Conservation (phyloP, 495 filamentous ascomycete genomes). For the Sordaria brevicollis region DNA sequence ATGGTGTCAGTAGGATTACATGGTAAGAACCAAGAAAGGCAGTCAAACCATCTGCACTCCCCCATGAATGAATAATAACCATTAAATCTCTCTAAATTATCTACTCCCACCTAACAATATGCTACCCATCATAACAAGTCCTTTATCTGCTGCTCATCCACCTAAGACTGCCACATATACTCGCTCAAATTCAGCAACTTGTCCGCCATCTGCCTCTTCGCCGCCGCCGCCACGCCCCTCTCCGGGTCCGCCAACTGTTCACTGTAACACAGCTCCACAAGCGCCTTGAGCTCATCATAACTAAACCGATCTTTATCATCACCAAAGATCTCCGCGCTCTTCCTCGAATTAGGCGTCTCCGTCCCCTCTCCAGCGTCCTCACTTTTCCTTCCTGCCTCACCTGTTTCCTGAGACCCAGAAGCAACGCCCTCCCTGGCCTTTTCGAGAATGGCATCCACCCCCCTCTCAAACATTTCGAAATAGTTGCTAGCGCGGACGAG, state of each 20-base stretch:
- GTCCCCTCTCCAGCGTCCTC: conserved; percentile 6
- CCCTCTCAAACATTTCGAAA: conserved; percentile 69
- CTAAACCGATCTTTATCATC: conserved; percentile 45
- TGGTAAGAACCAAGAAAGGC: too few species aligned
- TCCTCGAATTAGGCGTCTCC: neutral
- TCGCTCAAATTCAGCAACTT: conserved; percentile 66
- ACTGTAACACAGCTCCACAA: conserved; percentile 80
- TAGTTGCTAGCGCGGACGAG: conserved; percentile 63
- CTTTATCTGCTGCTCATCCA: neutral
- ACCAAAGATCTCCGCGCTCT: conserved; percentile 12
- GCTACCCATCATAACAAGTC: neutral
- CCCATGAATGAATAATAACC: too few species aligned
- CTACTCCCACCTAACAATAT: neutral
- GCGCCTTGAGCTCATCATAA: conserved; percentile 73
- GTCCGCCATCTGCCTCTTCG: conserved; percentile 67
- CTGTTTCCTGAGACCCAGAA: conserved; percentile 2
- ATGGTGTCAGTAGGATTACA: too few species aligned
- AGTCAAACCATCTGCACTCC: too few species aligned
- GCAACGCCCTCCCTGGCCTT: conserved; percentile 48
- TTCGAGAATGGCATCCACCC: conserved; percentile 58
- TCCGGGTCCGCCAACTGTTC: conserved; percentile 63
- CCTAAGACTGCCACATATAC: conserved; percentile 58
- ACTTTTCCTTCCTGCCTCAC: conserved; percentile 21
- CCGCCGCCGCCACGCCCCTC: conserved; percentile 61
- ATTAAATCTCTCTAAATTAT: too few species aligned